These are phyloP conservation scores for Neurospora sp. DNA, from an alignment of 495 filamentous ascomycete species.

Conservation along the genomic window DNA sequence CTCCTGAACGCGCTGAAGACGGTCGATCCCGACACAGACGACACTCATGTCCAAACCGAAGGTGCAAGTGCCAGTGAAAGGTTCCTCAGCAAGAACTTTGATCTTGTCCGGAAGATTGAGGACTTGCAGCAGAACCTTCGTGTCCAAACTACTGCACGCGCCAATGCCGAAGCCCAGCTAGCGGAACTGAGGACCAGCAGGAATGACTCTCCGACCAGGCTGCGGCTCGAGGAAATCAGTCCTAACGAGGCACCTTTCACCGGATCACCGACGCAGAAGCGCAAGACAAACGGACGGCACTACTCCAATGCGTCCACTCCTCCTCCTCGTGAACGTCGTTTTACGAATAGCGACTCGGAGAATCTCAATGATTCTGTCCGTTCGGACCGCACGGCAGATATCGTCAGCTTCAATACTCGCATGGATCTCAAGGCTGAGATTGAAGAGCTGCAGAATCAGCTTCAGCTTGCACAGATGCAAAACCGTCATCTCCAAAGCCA, in stretches of 20 bases:
- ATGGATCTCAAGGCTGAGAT: conserved; percentile 89
- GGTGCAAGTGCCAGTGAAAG: conserved; percentile 33
- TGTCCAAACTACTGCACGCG: conserved; percentile 72
- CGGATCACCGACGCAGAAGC: conserved; percentile 66
- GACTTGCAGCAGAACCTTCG: conserved; percentile 77
- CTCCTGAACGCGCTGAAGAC: conserved; percentile 74
- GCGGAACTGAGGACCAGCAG: conserved; percentile 68
- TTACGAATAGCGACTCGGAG: conserved; percentile 56
- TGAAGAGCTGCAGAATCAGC: conserved; percentile 87
- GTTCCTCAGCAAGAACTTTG: conserved; percentile 51
- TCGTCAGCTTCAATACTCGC: conserved; percentile 74
- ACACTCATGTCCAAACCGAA: conserved; percentile 31
- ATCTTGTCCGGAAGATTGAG: conserved; percentile 82
- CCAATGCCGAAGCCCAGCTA: conserved; percentile 75
- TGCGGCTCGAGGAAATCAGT: conserved; percentile 72
- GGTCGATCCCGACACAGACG: conserved; percentile 61
- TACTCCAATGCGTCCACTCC: conserved; percentile 70
- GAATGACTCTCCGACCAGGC: conserved; percentile 63
- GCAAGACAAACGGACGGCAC: conserved; percentile 62
- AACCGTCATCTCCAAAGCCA: conserved; percentile 91
- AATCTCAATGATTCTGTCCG: conserved; percentile 61
- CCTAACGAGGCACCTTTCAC: conserved; percentile 68
- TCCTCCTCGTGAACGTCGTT: conserved; percentile 42
- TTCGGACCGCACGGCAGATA: conserved; percentile 85
- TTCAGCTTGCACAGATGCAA: conserved; percentile 93